These are phyloP conservation scores for Leccinum subgranulosum DNA, from an alignment of 768 basidiomycete species.

Conservation along the genomic window DNA sequence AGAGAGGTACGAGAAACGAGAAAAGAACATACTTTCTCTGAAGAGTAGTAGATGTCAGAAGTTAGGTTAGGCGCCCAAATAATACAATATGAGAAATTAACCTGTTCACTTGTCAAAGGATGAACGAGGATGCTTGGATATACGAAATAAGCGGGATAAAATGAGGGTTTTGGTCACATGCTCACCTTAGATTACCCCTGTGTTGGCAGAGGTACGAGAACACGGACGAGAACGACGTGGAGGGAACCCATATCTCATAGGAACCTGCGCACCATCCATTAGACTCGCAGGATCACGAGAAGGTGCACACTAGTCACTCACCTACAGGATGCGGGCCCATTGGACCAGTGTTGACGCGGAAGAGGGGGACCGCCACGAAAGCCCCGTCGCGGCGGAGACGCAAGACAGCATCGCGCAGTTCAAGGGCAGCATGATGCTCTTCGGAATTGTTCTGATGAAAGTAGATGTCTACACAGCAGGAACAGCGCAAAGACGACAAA, in stretches of 20 bases:
- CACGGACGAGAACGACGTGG: constrained; percentile 70
- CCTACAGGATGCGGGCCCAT: constrained; percentile 78
- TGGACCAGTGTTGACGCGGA: constrained; percentile 64
- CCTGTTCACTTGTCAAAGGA: constrained; percentile 69
- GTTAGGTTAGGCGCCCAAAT: background rate
- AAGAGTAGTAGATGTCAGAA: background rate
- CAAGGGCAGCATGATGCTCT: constrained; percentile 62
- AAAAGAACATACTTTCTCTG: constrained; percentile 47
- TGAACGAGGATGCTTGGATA: constrained; percentile 66
- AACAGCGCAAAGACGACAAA: background rate
- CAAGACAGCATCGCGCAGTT: constrained; percentile 69
- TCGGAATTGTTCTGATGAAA: constrained; percentile 65
- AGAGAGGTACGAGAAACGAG: background rate
- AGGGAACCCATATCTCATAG: constrained; percentile 79
- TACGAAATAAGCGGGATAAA: background rate
- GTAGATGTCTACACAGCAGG: constrained; percentile 59
- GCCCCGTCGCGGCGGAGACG: constrained; percentile 70
- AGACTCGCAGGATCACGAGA: background rate
- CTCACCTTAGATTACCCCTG: constrained; percentile 64
- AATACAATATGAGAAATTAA: constrained; percentile 29
- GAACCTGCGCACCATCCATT: constrained; percentile 47
- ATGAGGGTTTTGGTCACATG: background rate
- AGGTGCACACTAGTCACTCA: constrained; percentile 28
- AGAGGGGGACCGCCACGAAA: constrained; percentile 76
- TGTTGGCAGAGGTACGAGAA: constrained; percentile 74